These are phyloP conservation scores for Kluyveromyces sp. DNA, from an alignment of 1,139 yeast genomes.

Conservation along the genomic window DNA sequence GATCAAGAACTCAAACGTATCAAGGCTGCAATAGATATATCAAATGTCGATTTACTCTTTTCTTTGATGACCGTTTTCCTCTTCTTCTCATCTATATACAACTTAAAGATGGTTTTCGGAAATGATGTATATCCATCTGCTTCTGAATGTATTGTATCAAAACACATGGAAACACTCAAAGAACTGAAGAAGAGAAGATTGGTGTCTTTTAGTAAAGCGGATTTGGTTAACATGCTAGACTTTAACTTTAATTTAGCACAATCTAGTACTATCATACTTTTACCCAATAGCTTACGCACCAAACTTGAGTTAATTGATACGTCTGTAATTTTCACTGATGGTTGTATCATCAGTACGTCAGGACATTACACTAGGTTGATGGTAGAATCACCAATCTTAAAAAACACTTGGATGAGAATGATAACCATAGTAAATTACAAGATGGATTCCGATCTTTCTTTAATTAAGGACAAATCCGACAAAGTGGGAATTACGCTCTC, in stretches of 20 bases:
- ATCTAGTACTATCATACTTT: conserved; percentile 26
- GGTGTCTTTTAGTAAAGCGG: conserved; percentile 16
- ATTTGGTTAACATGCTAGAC: conserved; percentile 17
- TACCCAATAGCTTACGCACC: conserved; percentile 44
- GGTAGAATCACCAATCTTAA: conserved; percentile 46
- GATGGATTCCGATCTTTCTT: conserved; percentile 17
- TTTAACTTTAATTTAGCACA: conserved; percentile 21
- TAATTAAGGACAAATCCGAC: conserved; percentile 26
- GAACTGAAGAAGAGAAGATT: conserved; percentile 17
- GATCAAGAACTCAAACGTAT: conserved; percentile 25
- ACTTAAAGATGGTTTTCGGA: conserved; percentile 41
- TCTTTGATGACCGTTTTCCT: conserved; percentile 47
- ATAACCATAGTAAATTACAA: conserved; percentile 35
- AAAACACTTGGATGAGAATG: conserved; percentile 45
- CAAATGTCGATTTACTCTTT: conserved; percentile 33
- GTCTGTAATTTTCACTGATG: conserved; percentile 17
- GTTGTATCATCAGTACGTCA: conserved; percentile 14
- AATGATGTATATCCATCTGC: conserved; percentile 22
- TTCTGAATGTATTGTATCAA: conserved; percentile 27
- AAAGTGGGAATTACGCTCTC: conserved; percentile 37
- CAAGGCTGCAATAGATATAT: conserved; percentile 28
- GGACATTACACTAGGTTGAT: conserved; percentile 41
- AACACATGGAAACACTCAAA: conserved; percentile 18
- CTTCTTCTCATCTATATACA: conserved; percentile 45
- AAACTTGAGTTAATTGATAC: conserved; percentile 38